These are phyloP conservation scores for Pulicaria dysenterica DNA, from an alignment of 129 eudicot genomes.

Conservation along the genomic window DNA sequence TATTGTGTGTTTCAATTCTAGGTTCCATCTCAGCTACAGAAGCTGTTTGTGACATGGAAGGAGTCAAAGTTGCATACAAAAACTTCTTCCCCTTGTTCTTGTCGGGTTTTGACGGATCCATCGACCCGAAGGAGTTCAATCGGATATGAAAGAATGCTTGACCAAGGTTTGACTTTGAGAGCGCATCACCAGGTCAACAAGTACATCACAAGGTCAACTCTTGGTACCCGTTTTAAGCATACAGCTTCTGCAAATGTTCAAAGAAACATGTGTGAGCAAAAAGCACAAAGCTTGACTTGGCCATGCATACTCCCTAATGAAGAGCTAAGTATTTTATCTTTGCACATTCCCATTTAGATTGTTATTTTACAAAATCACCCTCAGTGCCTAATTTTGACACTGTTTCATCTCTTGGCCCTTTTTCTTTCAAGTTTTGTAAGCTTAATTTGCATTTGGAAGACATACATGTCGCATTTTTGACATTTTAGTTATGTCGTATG, in stretches of 20 bases:
- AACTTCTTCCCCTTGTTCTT: constrained; percentile 16
- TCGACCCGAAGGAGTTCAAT: constrained; percentile 18
- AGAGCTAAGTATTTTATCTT: constrained; percentile 49
- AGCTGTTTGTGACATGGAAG: constrained; percentile 49
- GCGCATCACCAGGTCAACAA: constrained; percentile 31
- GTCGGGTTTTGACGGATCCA: constrained; percentile 16
- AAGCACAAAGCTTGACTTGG: constrained; percentile 34
- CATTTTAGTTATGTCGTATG: constrained; percentile 33
- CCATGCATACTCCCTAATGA: constrained; percentile 35
- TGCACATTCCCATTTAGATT: constrained; percentile 48
- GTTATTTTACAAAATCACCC: constrained; percentile 19
- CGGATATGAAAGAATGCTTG: constrained; percentile 26
- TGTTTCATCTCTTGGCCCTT: constrained; percentile 10
- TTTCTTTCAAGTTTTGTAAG: constrained; percentile 32
- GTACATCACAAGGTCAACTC: constrained; percentile 26
- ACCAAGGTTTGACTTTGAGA: constrained; percentile 47
- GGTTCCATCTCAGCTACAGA: constrained; percentile 58
- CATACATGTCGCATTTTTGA: constrained; percentile 37
- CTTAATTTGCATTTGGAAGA: constrained; percentile 26
- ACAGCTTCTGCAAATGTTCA: constrained; percentile 32
- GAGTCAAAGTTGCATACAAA: constrained; percentile 30
- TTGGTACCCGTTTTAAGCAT: constrained; percentile 31
- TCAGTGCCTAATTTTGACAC: constrained; percentile 37
- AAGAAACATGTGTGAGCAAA: constrained; percentile 26
- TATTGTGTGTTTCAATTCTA: constrained; percentile 26